Percentiles rank a stretch among this genome's conserved stretches.
These are phyloP conservation scores for Plasmodium coatneyi DNA, from an alignment of 169 alveolate species.

Conservation along the genomic window DNA sequence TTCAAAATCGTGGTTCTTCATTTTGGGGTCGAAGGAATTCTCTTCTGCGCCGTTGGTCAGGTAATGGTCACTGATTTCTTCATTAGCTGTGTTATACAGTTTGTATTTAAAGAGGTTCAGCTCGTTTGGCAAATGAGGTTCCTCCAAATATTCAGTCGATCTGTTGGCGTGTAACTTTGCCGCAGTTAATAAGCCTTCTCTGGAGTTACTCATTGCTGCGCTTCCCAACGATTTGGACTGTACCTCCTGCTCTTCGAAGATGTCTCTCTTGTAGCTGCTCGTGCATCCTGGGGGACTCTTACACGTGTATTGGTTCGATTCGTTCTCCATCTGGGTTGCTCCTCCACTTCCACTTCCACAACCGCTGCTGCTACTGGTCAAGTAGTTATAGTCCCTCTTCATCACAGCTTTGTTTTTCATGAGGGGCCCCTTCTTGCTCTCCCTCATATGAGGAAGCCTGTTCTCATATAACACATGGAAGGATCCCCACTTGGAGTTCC, in stretches of 20 bases:
- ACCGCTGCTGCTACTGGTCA: slow-evolving; percentile 6
- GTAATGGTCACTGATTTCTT: slow-evolving; percentile 42
- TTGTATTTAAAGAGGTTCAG: slow-evolving; percentile 38
- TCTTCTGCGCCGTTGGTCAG: slow-evolving; percentile 15
- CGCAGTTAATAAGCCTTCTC: neutral
- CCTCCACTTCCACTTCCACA: neutral
- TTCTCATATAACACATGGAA: slow-evolving; percentile 48
- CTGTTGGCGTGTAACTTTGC: no score
- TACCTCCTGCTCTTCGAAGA: neutral
- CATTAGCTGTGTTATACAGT: slow-evolving; percentile 29
- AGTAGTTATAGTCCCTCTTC: slow-evolving; percentile 34
- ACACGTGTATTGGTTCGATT: no score
- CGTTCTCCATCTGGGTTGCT: neutral
- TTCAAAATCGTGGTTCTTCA: slow-evolving; percentile 7
- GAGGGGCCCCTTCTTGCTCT: neutral
- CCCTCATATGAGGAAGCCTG: neutral
- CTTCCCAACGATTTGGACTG: neutral
- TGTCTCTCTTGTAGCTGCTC: neutral
- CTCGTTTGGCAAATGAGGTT: neutral
- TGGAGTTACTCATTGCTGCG: neutral
- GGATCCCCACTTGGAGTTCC: slow-evolving; percentile 36
- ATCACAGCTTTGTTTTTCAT: slow-evolving; percentile 24
- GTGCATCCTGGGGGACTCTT: neutral
- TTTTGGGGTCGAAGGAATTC: neutral
- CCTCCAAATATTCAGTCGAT: neutral